A percentile compares a stretch with the other conserved stretches of the same genome.
phyloP scores from a whole-genome alignment of 345 rosid species.

The Hypericum perforatum region DNA sequence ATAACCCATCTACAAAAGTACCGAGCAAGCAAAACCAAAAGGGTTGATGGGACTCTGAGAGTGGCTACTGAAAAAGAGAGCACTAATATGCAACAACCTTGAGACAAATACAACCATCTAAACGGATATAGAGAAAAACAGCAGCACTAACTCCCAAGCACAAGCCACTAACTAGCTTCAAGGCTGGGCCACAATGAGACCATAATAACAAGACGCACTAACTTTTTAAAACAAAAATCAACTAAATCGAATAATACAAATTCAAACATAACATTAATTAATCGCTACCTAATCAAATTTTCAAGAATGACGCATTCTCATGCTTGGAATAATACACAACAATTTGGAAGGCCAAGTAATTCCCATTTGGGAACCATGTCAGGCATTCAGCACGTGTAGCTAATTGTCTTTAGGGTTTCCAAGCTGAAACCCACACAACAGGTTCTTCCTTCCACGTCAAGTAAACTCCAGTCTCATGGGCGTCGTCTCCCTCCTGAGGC shows the following conservation, averaged over 20 bases:
- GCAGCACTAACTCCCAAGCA: slow-evolving; percentile 51
- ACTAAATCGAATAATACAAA: too few species aligned
- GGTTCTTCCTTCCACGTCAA: slow-evolving; percentile 68
- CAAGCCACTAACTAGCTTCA: slow-evolving; percentile 13
- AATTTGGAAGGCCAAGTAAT: neutral
- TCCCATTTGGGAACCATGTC: too few species aligned
- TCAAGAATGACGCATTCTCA: too few species aligned
- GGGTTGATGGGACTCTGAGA: slow-evolving; percentile 11
- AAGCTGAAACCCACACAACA: slow-evolving; percentile 64
- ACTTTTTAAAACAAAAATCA: neutral
- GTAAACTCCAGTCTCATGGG: slow-evolving; percentile 30
- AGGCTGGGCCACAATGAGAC: slow-evolving; percentile 7
- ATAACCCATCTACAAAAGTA: slow-evolving; percentile 9
- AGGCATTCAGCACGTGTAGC: neutral
- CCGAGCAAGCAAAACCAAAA: slow-evolving; percentile 24
- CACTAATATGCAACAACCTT: slow-evolving; percentile 40
- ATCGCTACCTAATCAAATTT: too few species aligned
- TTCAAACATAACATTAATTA: too few species aligned
- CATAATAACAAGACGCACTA: slow-evolving; percentile 19
- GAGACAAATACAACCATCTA: slow-evolving; percentile 44
- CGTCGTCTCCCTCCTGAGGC: slow-evolving; percentile 17
- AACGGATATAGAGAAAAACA: slow-evolving; percentile 14
- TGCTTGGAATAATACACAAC: neutral
- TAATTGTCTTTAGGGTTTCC: slow-evolving; percentile 54
- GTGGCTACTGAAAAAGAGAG: slow-evolving; percentile 15